These are phyloP conservation scores for Penicillium canescens DNA, from an alignment of 495 filamentous ascomycete species.

Conservation along the genomic window DNA sequence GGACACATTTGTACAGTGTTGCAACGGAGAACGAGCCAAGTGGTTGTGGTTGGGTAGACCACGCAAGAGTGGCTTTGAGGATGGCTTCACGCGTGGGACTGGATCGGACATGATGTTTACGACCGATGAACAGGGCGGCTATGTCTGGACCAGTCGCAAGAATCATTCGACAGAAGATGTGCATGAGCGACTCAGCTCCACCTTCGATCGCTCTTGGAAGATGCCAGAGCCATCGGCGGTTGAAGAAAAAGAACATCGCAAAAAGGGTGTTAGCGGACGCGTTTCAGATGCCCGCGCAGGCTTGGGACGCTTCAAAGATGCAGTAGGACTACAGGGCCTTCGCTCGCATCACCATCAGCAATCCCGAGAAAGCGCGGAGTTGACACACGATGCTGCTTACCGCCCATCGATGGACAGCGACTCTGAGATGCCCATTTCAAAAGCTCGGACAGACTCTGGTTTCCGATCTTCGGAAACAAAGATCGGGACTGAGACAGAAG, in stretches of 20 bases:
- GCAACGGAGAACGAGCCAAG: slow-evolving; percentile 78
- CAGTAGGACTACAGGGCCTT: slow-evolving; percentile 60
- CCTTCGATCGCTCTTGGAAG: slow-evolving; percentile 32
- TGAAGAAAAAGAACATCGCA: slow-evolving; percentile 65
- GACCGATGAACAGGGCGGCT: slow-evolving; percentile 65
- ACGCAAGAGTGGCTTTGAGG: slow-evolving; percentile 56
- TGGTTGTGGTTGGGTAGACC: slow-evolving; percentile 95
- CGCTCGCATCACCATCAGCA: slow-evolving; percentile 50
- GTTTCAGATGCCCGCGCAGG: slow-evolving; percentile 84
- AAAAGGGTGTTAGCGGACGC: slow-evolving; percentile 76
- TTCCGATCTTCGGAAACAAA: slow-evolving; percentile 20
- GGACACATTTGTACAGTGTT: slow-evolving; percentile 74
- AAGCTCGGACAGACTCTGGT: slow-evolving; percentile 14
- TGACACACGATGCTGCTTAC: slow-evolving; percentile 33
- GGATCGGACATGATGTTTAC: slow-evolving; percentile 63
- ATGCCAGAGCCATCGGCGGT: slow-evolving; percentile 22
- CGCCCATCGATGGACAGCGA: slow-evolving; percentile 36
- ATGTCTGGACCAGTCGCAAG: slow-evolving; percentile 62
- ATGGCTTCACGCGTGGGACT: slow-evolving; percentile 51
- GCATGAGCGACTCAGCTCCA: slow-evolving; percentile 28
- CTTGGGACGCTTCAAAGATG: slow-evolving; percentile 80
- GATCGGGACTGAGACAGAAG: slow-evolving; percentile 15
- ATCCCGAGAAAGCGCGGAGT: slow-evolving; percentile 39
- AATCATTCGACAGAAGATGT: slow-evolving; percentile 44
- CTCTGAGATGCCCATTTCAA: slow-evolving; percentile 21